These are phyloP conservation scores for Penicillium rolfsii DNA, from an alignment of 2,329 filamentous ascomycete genomes.

Conservation along the genomic window DNA sequence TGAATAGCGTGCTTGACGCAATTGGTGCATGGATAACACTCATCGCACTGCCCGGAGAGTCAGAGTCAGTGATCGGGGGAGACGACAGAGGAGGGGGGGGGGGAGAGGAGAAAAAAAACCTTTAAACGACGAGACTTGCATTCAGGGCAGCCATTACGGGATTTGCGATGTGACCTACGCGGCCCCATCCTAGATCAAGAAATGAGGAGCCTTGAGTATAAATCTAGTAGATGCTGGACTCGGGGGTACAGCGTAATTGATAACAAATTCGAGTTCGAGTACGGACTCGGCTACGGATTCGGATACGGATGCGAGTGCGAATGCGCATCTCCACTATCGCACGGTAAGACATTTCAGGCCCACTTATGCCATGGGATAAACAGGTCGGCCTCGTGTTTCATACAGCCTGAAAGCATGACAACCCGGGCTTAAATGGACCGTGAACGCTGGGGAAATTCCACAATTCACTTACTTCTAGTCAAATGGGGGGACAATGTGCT, in stretches of 20 bases:
- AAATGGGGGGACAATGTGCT: neutral
- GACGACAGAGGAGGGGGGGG: neutral
- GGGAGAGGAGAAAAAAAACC: constrained; percentile 16
- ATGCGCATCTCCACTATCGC: neutral
- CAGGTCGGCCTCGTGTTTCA: neutral
- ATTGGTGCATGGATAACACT: constrained; percentile 32
- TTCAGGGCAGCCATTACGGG: constrained; percentile 33
- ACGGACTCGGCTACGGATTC: constrained; percentile 18
- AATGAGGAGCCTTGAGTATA: neutral
- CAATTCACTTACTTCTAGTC: neutral
- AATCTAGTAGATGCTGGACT: neutral
- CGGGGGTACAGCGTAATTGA: neutral
- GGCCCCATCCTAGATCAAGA: constrained; percentile 25
- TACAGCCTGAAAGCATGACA: neutral
- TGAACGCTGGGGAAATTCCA: neutral
- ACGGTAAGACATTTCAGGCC: neutral
- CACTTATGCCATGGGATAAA: constrained; percentile 4
- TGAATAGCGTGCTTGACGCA: constrained; percentile 29
- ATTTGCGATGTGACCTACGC: constrained; percentile 33
- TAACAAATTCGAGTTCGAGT: constrained; percentile 23
- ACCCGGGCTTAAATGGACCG: neutral
- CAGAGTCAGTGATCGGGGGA: neutral
- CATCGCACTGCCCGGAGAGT: constrained; percentile 29
- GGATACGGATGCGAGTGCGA: constrained; percentile 21
- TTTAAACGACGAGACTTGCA: constrained; percentile 33